These are phyloP conservation scores for Lagenaria siceraria DNA, from an alignment of 306 rosid species.

Conservation along the genomic window DNA sequence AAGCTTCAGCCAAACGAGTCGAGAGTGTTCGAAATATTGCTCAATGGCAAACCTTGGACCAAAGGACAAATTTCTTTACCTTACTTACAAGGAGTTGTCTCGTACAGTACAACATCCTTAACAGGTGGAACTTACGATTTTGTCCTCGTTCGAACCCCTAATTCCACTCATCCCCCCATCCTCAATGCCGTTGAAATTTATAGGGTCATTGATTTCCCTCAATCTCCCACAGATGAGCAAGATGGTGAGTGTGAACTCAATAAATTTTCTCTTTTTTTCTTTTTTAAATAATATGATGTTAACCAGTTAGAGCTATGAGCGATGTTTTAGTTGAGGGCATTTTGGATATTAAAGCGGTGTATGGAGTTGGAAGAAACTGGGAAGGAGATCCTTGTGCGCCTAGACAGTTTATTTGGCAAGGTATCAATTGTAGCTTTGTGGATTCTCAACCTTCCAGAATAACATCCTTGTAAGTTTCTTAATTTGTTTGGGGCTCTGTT, in stretches of 20 bases:
- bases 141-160: neutral
- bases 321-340: constrained; percentile 19
- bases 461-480: constrained; percentile 23
- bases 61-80: neutral
- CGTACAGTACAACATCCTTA: neutral
- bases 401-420: constrained; percentile 19
- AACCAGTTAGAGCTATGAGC: too few species aligned
- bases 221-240: constrained; percentile 17
- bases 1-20: neutral
- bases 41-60: neutral
- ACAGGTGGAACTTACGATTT: neutral
- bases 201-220: neutral
- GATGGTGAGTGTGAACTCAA: constrained; percentile 16
- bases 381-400: constrained; percentile 41
- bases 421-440: constrained; percentile 23
- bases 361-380: constrained; percentile 28
- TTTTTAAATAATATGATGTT: neutral
- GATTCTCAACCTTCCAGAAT: constrained; percentile 19
- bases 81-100: neutral
- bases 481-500: neutral
- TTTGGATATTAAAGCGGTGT: constrained; percentile 17
- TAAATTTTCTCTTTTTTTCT: too few species aligned
- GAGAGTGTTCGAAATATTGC: neutral
- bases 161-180: constrained; percentile 35
- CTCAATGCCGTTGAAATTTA: constrained; percentile 40